Conservation (phyloP, 2,329 filamentous ascomycete genomes). For the Westerdykella ornata region DNA sequence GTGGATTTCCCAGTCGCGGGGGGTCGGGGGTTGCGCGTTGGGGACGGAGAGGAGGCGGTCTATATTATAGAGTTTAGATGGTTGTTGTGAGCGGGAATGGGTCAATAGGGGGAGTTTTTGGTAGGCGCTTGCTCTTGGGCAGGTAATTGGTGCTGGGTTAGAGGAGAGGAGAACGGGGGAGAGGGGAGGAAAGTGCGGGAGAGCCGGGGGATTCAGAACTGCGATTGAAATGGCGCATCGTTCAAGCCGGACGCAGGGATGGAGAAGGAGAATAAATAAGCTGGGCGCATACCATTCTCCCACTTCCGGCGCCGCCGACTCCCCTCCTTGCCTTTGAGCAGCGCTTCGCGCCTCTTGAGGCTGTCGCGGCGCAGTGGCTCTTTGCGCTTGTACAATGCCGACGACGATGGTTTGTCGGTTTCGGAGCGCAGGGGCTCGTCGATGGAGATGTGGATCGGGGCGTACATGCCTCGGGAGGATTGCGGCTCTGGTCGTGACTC, state of each 20-base stretch:
- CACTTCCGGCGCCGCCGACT: slow-evolving; percentile 78
- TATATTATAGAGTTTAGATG: no score
- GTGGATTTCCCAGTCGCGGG: slow-evolving; percentile 73
- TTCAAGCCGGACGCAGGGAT: no score
- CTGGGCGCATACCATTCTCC: slow-evolving; percentile 83
- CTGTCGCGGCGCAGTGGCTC: slow-evolving; percentile 55
- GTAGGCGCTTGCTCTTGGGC: no score
- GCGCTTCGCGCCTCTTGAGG: slow-evolving; percentile 60
- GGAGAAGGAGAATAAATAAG: background rate
- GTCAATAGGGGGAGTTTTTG: slow-evolving; percentile 6
- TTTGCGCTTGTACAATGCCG: slow-evolving; percentile 42
- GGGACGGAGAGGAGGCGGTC: slow-evolving; percentile 84
- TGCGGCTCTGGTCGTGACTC: no score
- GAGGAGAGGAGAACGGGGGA: slow-evolving; percentile 5
- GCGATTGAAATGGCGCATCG: no score
- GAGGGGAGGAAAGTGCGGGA: slow-evolving; percentile 1
- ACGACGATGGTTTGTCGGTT: slow-evolving; percentile 17
- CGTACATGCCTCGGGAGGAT: slow-evolving; percentile 48
- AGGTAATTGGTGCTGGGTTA: no score
- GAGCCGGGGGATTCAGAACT: background rate
- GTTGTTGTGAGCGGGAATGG: background rate
- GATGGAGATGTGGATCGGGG: slow-evolving; percentile 67
- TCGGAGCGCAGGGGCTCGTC: slow-evolving; percentile 48
- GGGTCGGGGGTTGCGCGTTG: slow-evolving; percentile 72
- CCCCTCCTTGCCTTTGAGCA: slow-evolving; percentile 87